Evolutionary conservation across 2,329 filamentous ascomycete species (phyloP).

Genomic region (Metarhizium robertsii): DNA sequence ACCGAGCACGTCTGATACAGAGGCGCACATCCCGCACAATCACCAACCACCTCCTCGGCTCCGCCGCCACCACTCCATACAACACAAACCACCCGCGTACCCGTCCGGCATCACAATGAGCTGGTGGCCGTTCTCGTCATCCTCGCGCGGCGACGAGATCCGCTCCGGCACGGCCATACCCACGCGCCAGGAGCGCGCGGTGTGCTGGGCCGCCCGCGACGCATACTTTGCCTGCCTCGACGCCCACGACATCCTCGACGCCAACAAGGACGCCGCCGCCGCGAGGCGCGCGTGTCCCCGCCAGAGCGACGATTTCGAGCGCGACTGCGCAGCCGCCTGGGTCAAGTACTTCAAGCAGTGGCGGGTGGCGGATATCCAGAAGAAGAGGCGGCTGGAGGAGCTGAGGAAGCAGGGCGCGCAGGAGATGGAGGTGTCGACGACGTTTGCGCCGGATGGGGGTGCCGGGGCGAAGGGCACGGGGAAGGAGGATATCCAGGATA

Average conservation of each 20-base stretch:
- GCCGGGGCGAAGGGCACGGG: constrained; percentile 20
- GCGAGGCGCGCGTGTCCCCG: constrained; percentile 28
- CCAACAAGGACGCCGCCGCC: constrained; percentile 32
- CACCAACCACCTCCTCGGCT: too few relatives aligned
- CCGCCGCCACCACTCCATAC: too few relatives aligned
- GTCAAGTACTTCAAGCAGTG: constrained; percentile 98
- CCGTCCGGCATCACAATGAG: constrained; percentile 30
- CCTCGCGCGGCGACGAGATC: constrained; percentile 41
- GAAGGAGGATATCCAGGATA: constrained; percentile 28
- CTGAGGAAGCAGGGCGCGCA: constrained; percentile 65
- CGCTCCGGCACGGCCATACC: constrained; percentile 56
- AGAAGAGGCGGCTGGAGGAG: constrained; percentile 67
- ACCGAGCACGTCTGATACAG: too few relatives aligned
- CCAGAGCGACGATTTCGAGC: constrained; percentile 56
- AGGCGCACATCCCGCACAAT: too few relatives aligned
- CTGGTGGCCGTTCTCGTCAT: constrained; percentile 34
- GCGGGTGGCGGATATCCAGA: constrained; percentile 84
- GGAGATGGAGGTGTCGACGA: constrained; percentile 38
- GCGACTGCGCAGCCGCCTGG: constrained; percentile 84
- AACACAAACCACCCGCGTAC: background rate
- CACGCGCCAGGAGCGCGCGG: constrained; percentile 69
- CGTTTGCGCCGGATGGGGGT: constrained; percentile 26
- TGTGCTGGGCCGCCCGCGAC: constrained; percentile 88
- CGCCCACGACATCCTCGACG: constrained; percentile 68
- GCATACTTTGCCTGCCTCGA: constrained; percentile 84